A percentile compares a stretch with the other conserved stretches of the same genome.
Evolutionary conservation across 2,329 filamentous ascomycete genomes (phyloP).

Genomic region (Monosporascus cannonballus): DNA sequence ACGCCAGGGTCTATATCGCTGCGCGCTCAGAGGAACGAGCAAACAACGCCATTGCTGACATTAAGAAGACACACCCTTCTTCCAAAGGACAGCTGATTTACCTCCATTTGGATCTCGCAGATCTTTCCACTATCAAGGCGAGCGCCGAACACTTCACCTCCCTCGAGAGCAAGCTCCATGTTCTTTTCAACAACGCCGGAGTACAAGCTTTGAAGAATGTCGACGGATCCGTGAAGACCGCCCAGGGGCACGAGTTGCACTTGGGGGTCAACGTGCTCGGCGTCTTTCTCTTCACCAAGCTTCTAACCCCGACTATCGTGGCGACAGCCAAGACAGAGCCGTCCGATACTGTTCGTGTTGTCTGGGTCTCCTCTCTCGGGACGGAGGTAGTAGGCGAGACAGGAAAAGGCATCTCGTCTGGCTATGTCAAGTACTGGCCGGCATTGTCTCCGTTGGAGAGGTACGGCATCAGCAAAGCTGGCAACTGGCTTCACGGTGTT

Average conservation of each 20-base stretch:
- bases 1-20: conserved; percentile 38
- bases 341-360: conserved; percentile 14
- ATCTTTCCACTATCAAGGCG: conserved; percentile 32
- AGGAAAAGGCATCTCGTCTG: conserved; percentile 13
- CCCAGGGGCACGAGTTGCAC: conserved; percentile 25
- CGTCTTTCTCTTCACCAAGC: conserved; percentile 20
- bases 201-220: conserved; percentile 24
- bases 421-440: conserved; percentile 13
- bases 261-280: conserved; percentile 23
- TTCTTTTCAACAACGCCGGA: conserved; percentile 34
- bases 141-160: conserved; percentile 29
- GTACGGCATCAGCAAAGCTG: conserved; percentile 18
- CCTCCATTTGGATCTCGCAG: conserved; percentile 31
- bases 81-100: conserved; percentile 29
- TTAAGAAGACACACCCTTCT: conserved; percentile 22
- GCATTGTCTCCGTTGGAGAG: conserved; percentile 6
- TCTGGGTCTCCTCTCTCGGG: conserved; percentile 20
- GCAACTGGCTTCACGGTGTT: conserved; percentile 15
- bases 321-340: conserved; percentile 14
- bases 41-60: conserved; percentile 30
- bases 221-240: conserved; percentile 20
- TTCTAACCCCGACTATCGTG: conserved; percentile 16
- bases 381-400: conserved; percentile 10
- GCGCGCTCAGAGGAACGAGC: conserved; percentile 34
- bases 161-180: conserved; percentile 30